phyloP scores from a whole-genome alignment of 139 green algal genomes.

The Pedinophyceae sp. region DNA sequence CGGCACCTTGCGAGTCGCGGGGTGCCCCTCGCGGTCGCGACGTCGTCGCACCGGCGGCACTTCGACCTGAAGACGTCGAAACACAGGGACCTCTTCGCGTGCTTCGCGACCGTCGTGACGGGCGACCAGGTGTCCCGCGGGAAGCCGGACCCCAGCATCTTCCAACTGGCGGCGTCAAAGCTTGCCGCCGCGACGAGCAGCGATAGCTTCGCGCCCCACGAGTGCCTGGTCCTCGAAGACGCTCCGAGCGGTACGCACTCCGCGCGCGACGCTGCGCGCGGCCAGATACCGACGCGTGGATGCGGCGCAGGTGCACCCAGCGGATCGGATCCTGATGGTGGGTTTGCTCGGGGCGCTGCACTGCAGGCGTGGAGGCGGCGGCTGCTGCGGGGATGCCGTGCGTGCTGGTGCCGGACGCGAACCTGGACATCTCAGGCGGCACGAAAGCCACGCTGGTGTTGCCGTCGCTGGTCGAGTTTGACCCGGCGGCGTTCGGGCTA shows the following conservation, averaged over 20 bases:
- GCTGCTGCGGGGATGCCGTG: slow-evolving; percentile 44
- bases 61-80: slow-evolving; percentile 62
- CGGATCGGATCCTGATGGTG: too few species aligned
- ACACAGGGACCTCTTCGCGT: slow-evolving; percentile 36
- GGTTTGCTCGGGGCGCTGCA: too few species aligned
- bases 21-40: slow-evolving; percentile 59
- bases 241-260: too few species aligned
- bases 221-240: slow-evolving; percentile 64
- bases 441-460: not conserved
- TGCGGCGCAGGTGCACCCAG: too few species aligned
- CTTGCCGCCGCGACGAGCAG: slow-evolving; percentile 20
- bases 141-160: slow-evolving; percentile 76
- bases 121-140: slow-evolving; percentile 37
- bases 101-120: slow-evolving; percentile 45
- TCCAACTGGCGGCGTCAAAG: slow-evolving; percentile 28
- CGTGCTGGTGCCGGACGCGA: slow-evolving; percentile 15
- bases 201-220: not conserved
- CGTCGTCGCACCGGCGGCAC: slow-evolving; percentile 37
- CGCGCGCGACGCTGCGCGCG: too few species aligned
- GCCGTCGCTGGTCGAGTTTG: not conserved
- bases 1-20: slow-evolving; percentile 36
- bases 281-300: too few species aligned
- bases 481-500: not conserved
- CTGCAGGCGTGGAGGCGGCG: slow-evolving; percentile 40
- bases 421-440: not conserved